Base-by-base conservation (phyloP, 306 rosid species). In the Neltuma alba region DNA sequence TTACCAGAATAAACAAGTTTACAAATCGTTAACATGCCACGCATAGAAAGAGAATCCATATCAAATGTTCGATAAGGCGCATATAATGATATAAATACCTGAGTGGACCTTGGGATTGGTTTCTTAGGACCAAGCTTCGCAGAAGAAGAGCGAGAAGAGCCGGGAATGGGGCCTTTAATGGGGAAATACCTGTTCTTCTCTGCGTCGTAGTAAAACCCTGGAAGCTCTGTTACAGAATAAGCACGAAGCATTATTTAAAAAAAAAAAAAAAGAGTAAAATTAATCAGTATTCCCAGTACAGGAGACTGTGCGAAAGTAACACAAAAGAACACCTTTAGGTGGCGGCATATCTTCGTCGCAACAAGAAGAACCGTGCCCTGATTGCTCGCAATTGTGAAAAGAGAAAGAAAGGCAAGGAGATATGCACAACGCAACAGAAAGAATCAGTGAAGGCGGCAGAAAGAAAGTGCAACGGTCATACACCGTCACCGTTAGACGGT, bases 101-200 rank as follows among this genome's bases (percentile, higher is more conserved):
- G 71, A 66, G 89, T 71, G 50, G 85, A 75, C 60, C 75, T 16
- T 40, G 74, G 50, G 8, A 75, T 14, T 70, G 83, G 50, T 27
- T 82, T 78, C 37, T 25, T 72, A 38, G 54, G 20, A 73, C 72
- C 64, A 54, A 72, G 41, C 30, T 82, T 78, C 33, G 91, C 72
- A 42, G 86, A 25, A 45, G 90, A 73, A 64, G 90, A 27, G 41
- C 80, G 76, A 77, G 90, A 62, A 80, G 91, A 83, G 20, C 98
- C 97, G 1, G 97, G 98, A 13, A 89, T 87, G n/a, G 91, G 97
- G 12, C 94, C 92, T 76, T 91, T 94, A 70, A 87, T 78, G 41
- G 92, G 93, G 79, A 94, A 94, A 84, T 91, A 94, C 76, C 97
- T 83, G 76, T 89, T 91, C 93, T 86, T 94, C 86, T 87, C 93